A percentile compares a stretch with the other conserved stretches of the same genome.
Conservation (phyloP, 225 moss, liverwort and hornwort genomes). For the Sphagnum contortum region DNA sequence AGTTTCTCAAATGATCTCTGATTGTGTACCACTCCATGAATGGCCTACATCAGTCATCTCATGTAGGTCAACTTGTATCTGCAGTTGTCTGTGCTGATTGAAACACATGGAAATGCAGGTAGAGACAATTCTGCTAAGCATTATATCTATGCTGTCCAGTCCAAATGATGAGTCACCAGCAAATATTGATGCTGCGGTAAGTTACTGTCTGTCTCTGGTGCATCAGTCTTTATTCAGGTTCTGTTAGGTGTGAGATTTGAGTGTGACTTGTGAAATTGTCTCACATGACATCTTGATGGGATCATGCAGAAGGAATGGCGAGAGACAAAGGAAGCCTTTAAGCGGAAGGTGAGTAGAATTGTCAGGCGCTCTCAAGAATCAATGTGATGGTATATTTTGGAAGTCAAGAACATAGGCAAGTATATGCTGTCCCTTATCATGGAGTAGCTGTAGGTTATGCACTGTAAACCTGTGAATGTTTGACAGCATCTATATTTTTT, state of each 20-base stretch:
- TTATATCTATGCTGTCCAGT: constrained; percentile 90
- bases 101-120: constrained; percentile 24
- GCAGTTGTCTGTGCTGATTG: not conserved
- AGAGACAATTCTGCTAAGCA: constrained; percentile 95
- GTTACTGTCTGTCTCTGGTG: constrained; percentile 1
- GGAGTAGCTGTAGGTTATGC: constrained; percentile 5
- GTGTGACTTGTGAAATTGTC: not conserved
- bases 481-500: constrained; percentile 6
- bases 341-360: constrained; percentile 87
- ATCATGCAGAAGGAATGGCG: constrained; percentile 81
- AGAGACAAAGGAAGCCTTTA: constrained; percentile 89
- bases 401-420: constrained; percentile 1
- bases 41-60: too few relatives aligned
- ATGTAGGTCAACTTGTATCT: not conserved
- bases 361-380: constrained; percentile 93
- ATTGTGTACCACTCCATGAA: too few relatives aligned
- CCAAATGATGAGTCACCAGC: constrained; percentile 96
- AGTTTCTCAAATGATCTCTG: too few relatives aligned
- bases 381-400: constrained; percentile 18
- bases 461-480: constrained; percentile 7
- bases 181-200: constrained; percentile 83
- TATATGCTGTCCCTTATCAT: not conserved
- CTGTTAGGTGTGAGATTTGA: not conserved
- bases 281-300: not conserved
- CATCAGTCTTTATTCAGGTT: not conserved